Evolutionary conservation across 164 flowering plant genomes (phyloP).

Genomic region (Hamamelis virginiana): DNA sequence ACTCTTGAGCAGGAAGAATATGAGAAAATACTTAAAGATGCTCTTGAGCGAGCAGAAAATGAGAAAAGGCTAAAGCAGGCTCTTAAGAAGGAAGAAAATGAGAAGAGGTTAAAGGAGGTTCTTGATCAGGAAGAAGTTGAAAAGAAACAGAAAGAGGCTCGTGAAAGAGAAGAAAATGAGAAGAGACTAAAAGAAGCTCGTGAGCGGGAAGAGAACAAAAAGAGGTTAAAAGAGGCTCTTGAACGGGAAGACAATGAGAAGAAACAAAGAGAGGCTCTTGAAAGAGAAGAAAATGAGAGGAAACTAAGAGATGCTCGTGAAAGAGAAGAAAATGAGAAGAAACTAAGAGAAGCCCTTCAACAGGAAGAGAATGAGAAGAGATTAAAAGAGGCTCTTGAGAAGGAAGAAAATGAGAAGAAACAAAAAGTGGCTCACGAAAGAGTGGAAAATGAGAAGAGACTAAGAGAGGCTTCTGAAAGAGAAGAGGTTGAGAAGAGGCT

Average conservation of each 20-base stretch:
- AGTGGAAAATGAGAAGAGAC: slow-evolving; percentile 27
- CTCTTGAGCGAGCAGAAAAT: slow-evolving; percentile 22
- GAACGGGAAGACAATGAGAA: slow-evolving; percentile 18
- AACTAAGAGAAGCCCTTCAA: slow-evolving; percentile 10
- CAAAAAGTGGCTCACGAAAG: slow-evolving; percentile 17
- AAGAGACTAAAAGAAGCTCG: slow-evolving; percentile 13
- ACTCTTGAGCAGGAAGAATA: slow-evolving; percentile 18
- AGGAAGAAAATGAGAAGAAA: slow-evolving; percentile 28
- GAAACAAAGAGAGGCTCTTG: slow-evolving; percentile 10
- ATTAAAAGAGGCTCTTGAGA: slow-evolving; percentile 21
- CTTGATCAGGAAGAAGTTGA: slow-evolving; percentile 24
- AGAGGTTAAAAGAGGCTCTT: slow-evolving; percentile 6
- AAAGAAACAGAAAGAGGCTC: slow-evolving; percentile 21
- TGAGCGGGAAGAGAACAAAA: slow-evolving; percentile 20
- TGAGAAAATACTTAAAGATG: slow-evolving; percentile 18
- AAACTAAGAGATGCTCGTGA: slow-evolving; percentile 19
- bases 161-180: slow-evolving; percentile 20
- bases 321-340: slow-evolving; percentile 18
- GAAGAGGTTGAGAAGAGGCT: slow-evolving; percentile 26
- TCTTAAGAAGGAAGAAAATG: slow-evolving; percentile 20
- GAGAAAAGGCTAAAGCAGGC: slow-evolving; percentile 22
- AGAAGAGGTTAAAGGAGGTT: slow-evolving; percentile 17
- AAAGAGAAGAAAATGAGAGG: slow-evolving; percentile 21
- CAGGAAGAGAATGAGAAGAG: slow-evolving; percentile 25
- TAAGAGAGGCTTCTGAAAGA: slow-evolving; percentile 17